Evolutionary conservation across 805 yeast species (phyloP).

Genomic region (Pichia paraexigua): DNA sequence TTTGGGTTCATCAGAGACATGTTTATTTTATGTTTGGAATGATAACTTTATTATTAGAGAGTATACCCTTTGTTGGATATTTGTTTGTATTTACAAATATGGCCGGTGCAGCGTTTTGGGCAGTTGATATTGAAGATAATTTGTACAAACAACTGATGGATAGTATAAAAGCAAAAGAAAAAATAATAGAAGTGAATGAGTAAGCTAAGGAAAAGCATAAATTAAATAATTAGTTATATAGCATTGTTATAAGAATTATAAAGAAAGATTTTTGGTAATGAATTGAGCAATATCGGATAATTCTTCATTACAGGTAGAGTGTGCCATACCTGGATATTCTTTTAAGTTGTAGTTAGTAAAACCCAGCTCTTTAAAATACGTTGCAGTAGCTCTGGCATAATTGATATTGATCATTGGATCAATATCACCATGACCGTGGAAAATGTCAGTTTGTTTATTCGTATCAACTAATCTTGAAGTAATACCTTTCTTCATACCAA

Average conservation of each 20-base stretch:
- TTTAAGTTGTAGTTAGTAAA: slow-evolving; percentile 40
- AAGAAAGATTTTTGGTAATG: slow-evolving; percentile 20
- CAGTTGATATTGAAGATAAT: slow-evolving; percentile 30
- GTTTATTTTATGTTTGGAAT: slow-evolving; percentile 44
- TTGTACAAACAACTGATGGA: not conserved
- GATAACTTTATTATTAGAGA: slow-evolving; percentile 41
- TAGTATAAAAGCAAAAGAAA: not conserved
- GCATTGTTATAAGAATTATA: not conserved
- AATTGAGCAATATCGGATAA: slow-evolving; percentile 45
- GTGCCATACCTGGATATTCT: slow-evolving; percentile 57
- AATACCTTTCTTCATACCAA: slow-evolving; percentile 32
- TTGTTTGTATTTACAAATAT: slow-evolving; percentile 51
- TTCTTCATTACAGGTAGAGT: slow-evolving; percentile 62
- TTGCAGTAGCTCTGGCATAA: slow-evolving; percentile 33
- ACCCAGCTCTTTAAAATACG: slow-evolving; percentile 40
- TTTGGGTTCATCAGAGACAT: slow-evolving; percentile 28
- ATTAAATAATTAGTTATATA: not conserved
- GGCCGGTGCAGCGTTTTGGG: slow-evolving; percentile 63
- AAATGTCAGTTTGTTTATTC: slow-evolving; percentile 64
- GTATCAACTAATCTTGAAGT: slow-evolving; percentile 20
- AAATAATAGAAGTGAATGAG: not conserved
- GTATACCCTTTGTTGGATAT: slow-evolving; percentile 45
- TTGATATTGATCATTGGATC: slow-evolving; percentile 56
- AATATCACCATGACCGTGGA: slow-evolving; percentile 79
- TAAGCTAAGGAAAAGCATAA: not conserved